Base-by-base conservation (phyloP, 805 yeast species). In the Metschnikowia gelsemii region DNA sequence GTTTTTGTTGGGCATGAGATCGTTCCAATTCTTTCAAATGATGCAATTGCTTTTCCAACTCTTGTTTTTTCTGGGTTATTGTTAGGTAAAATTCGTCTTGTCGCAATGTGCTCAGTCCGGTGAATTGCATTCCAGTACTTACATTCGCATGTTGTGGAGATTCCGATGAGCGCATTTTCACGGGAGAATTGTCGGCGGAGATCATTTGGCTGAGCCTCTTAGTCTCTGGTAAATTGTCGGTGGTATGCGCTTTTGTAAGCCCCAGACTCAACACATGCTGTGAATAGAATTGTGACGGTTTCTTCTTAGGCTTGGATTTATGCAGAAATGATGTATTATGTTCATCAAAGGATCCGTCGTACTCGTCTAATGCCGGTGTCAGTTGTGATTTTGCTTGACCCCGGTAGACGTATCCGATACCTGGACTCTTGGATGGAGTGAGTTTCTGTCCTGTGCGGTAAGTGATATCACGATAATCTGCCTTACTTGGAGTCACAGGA, bases 41-140 rank as follows among this genome's bases (percentile, higher is more conserved):
- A 27, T 60, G 59, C 32, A 70, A 55, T 47, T 68, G 73, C 50
- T 61, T 35, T 46, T 70, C 73, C 35, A 70, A 59, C 49, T 65
- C 70, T 30, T 63, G 69, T 41, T 64, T 60, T 48, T 64, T 67
- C 28, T 52, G 50, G 2, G 62, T 55, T 24, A 69, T 58, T 5
- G 42, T 41, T 26, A 43, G 46, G 26, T 39, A 36, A 39, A 51
- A 45, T 28, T 64, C 70, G 32, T 63, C 62, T 17, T 53, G 51
- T 14, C 35, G 40, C 7, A 29, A 11, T 18, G 40, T 39, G 28
- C 35, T 35, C 9, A 25, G 31, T 13, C 30, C 32, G 7, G 38
- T 8, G 12, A 22, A 33, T 11, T 35, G 35, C 24, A 23, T 18
- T 18, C 17, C 30, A 8, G 32, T 24, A 8, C 5, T 28, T 5